phyloP scores from a whole-genome alignment of 768 basidiomycete species.

The Boletus rubescentipes region DNA sequence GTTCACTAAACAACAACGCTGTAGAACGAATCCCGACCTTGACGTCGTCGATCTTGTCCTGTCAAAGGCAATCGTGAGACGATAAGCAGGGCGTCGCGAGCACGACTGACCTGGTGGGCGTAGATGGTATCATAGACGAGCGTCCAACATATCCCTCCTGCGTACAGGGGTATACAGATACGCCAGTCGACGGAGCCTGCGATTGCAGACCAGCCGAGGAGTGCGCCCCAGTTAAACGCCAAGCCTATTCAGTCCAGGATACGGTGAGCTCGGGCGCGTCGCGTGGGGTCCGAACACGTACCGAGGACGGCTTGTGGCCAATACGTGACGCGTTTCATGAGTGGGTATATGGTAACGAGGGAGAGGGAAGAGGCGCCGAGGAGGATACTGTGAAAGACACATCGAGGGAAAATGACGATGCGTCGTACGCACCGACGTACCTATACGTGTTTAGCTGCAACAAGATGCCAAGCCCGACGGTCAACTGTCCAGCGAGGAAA shows the following conservation, averaged over 20 bases:
- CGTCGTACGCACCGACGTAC: slow-evolving; percentile 36
- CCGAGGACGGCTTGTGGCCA: slow-evolving; percentile 98
- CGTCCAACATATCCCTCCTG: slow-evolving; percentile 89
- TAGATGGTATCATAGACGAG: slow-evolving; percentile 98
- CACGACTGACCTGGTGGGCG: slow-evolving; percentile 82
- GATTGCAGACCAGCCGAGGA: slow-evolving; percentile 96
- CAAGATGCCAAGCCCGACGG: slow-evolving; percentile 79
- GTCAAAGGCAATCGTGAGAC: background rate
- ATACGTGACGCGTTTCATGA: slow-evolving; percentile 96
- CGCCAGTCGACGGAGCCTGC: slow-evolving; percentile 77
- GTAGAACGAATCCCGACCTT: slow-evolving; percentile 89
- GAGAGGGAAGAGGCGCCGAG: slow-evolving; percentile 91
- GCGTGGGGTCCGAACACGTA: slow-evolving; percentile 31
- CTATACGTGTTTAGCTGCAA: slow-evolving; percentile 95
- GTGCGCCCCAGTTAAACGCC: slow-evolving; percentile 95
- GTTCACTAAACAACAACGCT: slow-evolving; percentile 83
- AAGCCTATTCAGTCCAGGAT: slow-evolving; percentile 53
- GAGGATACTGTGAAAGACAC: slow-evolving; percentile 57
- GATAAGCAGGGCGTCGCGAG: no score
- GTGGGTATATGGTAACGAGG: slow-evolving; percentile 85
- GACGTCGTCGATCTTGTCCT: slow-evolving; percentile 94
- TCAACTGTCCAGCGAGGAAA: slow-evolving; percentile 82
- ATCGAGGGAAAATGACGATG: background rate
- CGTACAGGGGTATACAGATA: slow-evolving; percentile 84
- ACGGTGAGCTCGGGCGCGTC: background rate